These are phyloP conservation scores for Eurotiales sp. DNA, from an alignment of 2,329 filamentous ascomycete genomes.

Conservation along the genomic window DNA sequence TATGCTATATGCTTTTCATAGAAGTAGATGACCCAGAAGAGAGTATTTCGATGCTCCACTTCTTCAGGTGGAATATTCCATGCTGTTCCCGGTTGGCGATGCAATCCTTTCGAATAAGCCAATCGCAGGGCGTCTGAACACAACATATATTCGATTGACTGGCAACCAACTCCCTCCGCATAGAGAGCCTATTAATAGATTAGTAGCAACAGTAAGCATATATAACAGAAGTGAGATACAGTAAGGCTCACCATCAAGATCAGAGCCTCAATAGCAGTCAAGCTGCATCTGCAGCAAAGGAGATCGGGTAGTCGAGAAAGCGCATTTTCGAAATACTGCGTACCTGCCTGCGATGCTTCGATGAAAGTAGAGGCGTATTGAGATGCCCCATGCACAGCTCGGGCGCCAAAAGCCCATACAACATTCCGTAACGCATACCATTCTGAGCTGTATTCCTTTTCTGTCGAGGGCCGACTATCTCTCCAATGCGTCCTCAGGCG, in stretches of 20 bases:
- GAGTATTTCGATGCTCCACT: not conserved
- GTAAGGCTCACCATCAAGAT: not conserved
- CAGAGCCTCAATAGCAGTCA: not conserved
- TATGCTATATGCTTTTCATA: not conserved
- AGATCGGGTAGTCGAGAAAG: not conserved
- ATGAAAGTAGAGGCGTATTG: not conserved
- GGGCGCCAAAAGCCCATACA: not conserved
- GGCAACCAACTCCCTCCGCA: not conserved
- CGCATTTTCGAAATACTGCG: not conserved
- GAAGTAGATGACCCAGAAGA: not conserved
- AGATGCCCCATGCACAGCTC: not conserved
- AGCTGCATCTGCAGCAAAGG: not conserved
- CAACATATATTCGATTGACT: conserved; percentile 3
- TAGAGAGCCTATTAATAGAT: not conserved
- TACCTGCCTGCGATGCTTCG: not conserved
- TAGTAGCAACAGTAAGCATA: not conserved
- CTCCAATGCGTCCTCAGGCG: not conserved
- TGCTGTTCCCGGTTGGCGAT: not conserved
- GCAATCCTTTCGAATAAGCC: not conserved
- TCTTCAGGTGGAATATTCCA: not conserved
- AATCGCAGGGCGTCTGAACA: not conserved
- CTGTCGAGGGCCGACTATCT: not conserved
- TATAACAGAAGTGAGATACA: not conserved
- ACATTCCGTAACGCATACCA: conserved; percentile 2
- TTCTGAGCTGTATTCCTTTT: not conserved